A percentile compares a stretch with the other conserved stretches of the same genome.
Conservation (phyloP, 805 yeast genomes). For the Pichia occidentalis region DNA sequence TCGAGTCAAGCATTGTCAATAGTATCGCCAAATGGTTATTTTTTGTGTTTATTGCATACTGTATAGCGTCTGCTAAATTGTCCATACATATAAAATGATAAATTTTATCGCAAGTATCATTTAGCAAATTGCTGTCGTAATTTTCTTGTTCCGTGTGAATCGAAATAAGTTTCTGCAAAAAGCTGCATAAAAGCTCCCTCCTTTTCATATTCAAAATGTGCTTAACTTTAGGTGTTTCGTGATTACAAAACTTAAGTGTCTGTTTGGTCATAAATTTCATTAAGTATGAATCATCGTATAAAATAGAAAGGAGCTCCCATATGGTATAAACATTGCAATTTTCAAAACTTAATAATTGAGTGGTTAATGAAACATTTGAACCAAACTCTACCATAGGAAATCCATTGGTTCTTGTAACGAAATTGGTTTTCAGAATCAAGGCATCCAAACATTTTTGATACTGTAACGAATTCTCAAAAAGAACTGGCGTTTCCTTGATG, state of each 20-base stretch:
- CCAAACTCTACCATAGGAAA: constrained; percentile 35
- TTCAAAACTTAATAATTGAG: constrained; percentile 19
- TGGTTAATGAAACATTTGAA: constrained; percentile 26
- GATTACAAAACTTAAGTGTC: constrained; percentile 9
- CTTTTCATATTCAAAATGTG: constrained; percentile 27
- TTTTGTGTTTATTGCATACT: constrained; percentile 49
- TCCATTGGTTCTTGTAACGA: constrained; percentile 19
- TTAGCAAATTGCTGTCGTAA: constrained; percentile 3
- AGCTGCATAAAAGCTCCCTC: constrained; percentile 42
- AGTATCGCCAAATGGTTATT: constrained; percentile 68
- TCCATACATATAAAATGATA: constrained; percentile 47
- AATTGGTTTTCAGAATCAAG: constrained; percentile 13
- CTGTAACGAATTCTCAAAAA: constrained; percentile 10
- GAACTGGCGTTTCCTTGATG: constrained; percentile 3
- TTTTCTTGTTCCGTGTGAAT: constrained; percentile 29
- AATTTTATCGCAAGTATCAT: constrained; percentile 44
- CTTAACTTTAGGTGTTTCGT: constrained; percentile 9
- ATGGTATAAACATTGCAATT: constrained; percentile 19
- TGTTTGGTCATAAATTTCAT: constrained; percentile 11
- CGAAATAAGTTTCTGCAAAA: constrained; percentile 49
- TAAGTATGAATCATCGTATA: constrained; percentile 44
- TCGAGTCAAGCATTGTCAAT: constrained; percentile 65
- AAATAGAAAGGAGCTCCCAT: constrained; percentile 55
- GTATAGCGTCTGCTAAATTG: constrained; percentile 55
- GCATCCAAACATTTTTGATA: constrained; percentile 11